These are phyloP conservation scores for Pleurotus eryngii DNA, from an alignment of 768 basidiomycete species.

Conservation along the genomic window DNA sequence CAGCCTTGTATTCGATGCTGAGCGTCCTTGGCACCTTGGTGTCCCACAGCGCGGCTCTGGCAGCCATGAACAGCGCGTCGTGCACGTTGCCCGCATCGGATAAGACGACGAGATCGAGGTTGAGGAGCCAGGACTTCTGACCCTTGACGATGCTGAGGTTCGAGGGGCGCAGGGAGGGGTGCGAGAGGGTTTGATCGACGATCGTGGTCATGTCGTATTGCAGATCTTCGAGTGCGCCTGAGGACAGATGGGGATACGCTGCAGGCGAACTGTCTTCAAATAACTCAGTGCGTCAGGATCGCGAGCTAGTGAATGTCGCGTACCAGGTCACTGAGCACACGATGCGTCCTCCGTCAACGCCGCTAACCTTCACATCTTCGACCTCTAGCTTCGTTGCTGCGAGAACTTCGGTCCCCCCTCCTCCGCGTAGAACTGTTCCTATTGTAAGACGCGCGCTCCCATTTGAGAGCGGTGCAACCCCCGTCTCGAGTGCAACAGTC, in stretches of 20 bases:
- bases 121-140: constrained; percentile 72
- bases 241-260: constrained; percentile 70
- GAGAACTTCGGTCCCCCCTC: constrained; percentile 70
- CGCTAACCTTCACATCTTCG: constrained; percentile 42
- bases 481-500: constrained; percentile 69
- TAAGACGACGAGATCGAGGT: constrained; percentile 72
- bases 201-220: constrained; percentile 69
- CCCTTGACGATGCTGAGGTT: constrained; percentile 60
- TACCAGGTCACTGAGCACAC: constrained; percentile 76
- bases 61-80: constrained; percentile 78
- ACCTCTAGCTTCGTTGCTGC: constrained; percentile 82
- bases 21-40: constrained; percentile 76
- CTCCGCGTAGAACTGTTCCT: constrained; percentile 52
- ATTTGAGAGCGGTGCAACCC: constrained; percentile 76
- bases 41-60: constrained; percentile 77
- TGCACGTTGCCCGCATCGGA: constrained; percentile 72
- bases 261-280: constrained; percentile 67
- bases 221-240: constrained; percentile 67
- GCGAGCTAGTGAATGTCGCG: constrained; percentile 23
- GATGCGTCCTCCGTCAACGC: constrained; percentile 58
- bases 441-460: constrained; percentile 77
- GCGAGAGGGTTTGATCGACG: constrained; percentile 61
- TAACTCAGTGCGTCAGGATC: constrained; percentile 15
- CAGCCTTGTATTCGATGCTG: constrained; percentile 62
- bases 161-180: constrained; percentile 59